Evolutionary conservation across 176 grass and related monocot genomes (phyloP), one percentile per base, ranked within the genome.

Genomic region (Aegilops tauschii): DNA sequence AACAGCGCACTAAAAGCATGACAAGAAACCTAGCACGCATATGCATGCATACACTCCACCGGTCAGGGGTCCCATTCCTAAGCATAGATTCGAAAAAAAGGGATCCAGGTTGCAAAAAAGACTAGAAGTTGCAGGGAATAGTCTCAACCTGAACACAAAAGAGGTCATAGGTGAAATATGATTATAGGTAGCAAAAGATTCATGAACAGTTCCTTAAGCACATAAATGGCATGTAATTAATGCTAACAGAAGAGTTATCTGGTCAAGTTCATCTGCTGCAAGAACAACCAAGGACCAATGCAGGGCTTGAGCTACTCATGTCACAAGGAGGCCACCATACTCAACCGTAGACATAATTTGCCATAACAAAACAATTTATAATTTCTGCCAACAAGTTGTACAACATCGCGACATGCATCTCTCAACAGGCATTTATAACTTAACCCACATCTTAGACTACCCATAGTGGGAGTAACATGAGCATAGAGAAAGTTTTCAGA

Each of bases 51-150:
- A 14, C 47, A 49, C 47, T 49, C 5, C 45, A 1, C 12, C 45
- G 4, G 1, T 47, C 45, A 47, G 12, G 45, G 45, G 3, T 47
- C 45, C 44, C 45, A 47, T 47, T 13, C 47, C 1, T 56, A 87
- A 93, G 78, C 73, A 71, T 1, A 97, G 50, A 6, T 88, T 65
- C 2, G 86, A 78, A 39, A 68, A 82, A 82, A 97, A 29, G 11
- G 94, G 44, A 71, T 97, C 94, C 13, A 79, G 34, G 0, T 77
- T 73, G 47, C 47, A 49, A 49, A 1, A 93, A 34, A 6, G 90
- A 91, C 3, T 5, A 25, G 44, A 94, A 97, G 11, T 62, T 85
- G n/a, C 23, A 28, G 5, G 95, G 92, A 45, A 97, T 86, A 14
- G 82, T 81, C 42, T 88, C 71, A 12, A 97, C 68, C 90, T 97